A percentile compares a stretch with the other conserved stretches of the same genome.
phyloP scores from a whole-genome alignment of 257 asterid genomes.

The Jasminum sambac region DNA sequence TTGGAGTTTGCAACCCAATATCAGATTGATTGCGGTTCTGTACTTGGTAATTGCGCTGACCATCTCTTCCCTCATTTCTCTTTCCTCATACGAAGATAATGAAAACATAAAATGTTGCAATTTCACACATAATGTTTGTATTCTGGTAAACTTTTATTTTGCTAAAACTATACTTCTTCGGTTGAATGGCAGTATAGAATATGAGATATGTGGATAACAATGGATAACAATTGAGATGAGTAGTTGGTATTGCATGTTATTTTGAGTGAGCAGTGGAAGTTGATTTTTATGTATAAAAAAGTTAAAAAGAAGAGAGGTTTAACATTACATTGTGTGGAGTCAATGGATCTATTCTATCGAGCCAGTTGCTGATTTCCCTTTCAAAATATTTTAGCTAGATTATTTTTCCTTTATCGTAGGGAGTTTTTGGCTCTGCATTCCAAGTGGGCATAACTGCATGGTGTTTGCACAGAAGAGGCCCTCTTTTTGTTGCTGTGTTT shows the following conservation, averaged over 20 bases:
- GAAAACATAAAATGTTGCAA: neutral
- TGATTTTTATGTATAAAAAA: too few relatives aligned
- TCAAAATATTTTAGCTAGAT: constrained; percentile 1
- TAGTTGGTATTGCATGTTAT: too few relatives aligned
- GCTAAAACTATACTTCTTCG: too few relatives aligned
- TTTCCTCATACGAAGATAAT: neutral
- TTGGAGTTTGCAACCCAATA: constrained; percentile 72
- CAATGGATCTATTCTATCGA: neutral
- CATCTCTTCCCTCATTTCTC: neutral
- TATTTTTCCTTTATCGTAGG: constrained; percentile 36
- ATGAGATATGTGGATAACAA: too few relatives aligned
- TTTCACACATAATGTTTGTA: neutral
- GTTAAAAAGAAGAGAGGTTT: too few relatives aligned
- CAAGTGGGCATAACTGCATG: constrained; percentile 70
- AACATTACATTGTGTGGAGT: neutral
- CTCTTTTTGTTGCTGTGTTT: constrained; percentile 82
- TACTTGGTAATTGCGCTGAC: constrained; percentile 64
- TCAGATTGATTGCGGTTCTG: constrained; percentile 64
- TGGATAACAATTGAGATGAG: too few relatives aligned
- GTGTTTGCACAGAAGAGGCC: constrained; percentile 77
- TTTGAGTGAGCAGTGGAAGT: too few relatives aligned
- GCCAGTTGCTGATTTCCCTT: neutral
- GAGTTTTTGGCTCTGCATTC: constrained; percentile 81
- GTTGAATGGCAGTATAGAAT: too few relatives aligned
- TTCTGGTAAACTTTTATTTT: too few relatives aligned